Evolutionary conservation across 768 basidiomycete species (phyloP).

Genomic region (Arthromyces matolae): DNA sequence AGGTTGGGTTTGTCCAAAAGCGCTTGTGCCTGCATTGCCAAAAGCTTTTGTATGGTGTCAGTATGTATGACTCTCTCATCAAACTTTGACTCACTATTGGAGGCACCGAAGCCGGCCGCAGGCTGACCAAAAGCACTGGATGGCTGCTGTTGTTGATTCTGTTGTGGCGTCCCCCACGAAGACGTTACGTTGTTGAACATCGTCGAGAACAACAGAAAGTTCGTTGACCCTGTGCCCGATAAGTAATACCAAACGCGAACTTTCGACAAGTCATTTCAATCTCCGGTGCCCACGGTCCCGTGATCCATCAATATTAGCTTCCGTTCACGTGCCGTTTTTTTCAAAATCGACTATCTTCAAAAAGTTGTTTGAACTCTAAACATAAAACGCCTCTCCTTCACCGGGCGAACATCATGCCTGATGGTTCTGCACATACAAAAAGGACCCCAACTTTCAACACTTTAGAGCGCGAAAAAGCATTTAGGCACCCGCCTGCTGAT

Average conservation of each 20-base stretch:
- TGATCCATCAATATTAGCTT: constrained; percentile 6
- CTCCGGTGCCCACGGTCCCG: constrained; percentile 31
- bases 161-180: constrained; percentile 66
- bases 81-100: constrained; percentile 37
- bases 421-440: constrained; percentile 36
- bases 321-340: constrained; percentile 34
- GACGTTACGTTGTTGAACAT: constrained; percentile 70
- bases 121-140: constrained; percentile 71
- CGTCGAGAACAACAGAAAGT: constrained; percentile 14
- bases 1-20: constrained; percentile 58
- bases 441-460: constrained; percentile 72
- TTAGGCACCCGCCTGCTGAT: constrained; percentile 68
- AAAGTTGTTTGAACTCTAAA: no score
- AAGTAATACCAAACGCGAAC: constrained; percentile 13
- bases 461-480: constrained; percentile 70
- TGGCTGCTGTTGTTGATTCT: constrained; percentile 57
- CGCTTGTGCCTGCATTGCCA: constrained; percentile 44
- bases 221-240: background rate
- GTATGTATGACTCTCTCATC: constrained; percentile 17
- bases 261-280: constrained; percentile 28
- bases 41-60: constrained; percentile 39
- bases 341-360: constrained; percentile 4
- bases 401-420: constrained; percentile 44
- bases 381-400: constrained; percentile 1
- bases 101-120: constrained; percentile 51